These are phyloP conservation scores for Hyphopichia pseudoburtonii DNA, from an alignment of 1,139 yeast species.

Conservation along the genomic window DNA sequence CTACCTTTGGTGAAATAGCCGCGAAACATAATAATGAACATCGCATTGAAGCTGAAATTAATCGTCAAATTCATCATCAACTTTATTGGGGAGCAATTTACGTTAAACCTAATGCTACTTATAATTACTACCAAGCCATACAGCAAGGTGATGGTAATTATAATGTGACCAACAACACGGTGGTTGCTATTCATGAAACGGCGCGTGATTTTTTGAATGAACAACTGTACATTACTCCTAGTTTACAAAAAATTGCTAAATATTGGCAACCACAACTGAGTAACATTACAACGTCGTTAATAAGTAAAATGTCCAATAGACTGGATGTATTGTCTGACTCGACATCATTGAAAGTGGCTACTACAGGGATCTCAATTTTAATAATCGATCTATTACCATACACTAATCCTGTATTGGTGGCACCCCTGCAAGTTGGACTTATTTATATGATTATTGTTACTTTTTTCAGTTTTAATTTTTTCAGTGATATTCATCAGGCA, in stretches of 20 bases:
- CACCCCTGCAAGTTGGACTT: conserved; percentile 74
- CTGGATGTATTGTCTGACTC: conserved; percentile 13
- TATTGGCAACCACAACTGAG: conserved; percentile 8
- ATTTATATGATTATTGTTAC: conserved; percentile 74
- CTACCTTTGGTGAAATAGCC: conserved; percentile 17
- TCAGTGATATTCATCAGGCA: conserved; percentile 51
- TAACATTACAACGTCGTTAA: conserved; percentile 4
- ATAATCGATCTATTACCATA: conserved; percentile 52
- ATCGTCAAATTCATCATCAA: conserved; percentile 43
- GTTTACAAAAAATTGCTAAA: conserved; percentile 13
- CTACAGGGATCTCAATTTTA: conserved; percentile 37
- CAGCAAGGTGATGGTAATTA: conserved; percentile 23
- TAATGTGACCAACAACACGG: conserved; percentile 25
- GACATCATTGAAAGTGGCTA: conserved; percentile 19
- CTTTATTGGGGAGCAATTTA: conserved; percentile 45
- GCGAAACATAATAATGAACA: conserved; percentile 11
- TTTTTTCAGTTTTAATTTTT: conserved; percentile 55
- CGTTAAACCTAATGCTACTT: conserved; percentile 40
- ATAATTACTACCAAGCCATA: conserved; percentile 28
- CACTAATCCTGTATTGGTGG: conserved; percentile 49
- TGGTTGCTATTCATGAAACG: conserved; percentile 35
- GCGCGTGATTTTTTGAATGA: conserved; percentile 40
- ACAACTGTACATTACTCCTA: conserved; percentile 26
- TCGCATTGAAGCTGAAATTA: conserved; percentile 27
- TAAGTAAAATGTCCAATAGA: conserved; percentile 7